Evolutionary conservation across 257 asterid species (phyloP).

Genomic region (Handroanthus guayacan): DNA sequence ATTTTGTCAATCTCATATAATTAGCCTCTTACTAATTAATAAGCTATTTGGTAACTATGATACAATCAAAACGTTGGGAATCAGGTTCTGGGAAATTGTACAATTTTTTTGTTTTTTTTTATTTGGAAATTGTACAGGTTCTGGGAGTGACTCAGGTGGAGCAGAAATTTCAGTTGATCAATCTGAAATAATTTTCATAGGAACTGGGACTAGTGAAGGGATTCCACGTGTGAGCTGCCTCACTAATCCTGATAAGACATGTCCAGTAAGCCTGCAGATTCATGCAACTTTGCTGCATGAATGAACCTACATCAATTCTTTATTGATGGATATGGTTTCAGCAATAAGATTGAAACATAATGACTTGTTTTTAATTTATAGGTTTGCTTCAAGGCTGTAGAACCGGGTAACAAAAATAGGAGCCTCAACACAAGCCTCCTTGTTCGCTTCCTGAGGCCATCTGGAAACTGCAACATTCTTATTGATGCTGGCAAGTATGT

Average conservation of each 20-base stretch:
- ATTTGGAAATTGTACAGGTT: conserved; percentile 51
- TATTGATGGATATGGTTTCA: too few species aligned
- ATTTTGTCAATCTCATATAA: too few species aligned
- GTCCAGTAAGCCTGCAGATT: conserved; percentile 61
- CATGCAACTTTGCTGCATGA: conserved; percentile 19
- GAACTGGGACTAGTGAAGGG: conserved; percentile 99
- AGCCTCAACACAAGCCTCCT: conserved; percentile 97
- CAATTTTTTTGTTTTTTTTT: too few species aligned
- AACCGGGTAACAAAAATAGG: conserved; percentile 81
- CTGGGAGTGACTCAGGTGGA: conserved; percentile 45
- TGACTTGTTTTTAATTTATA: conserved; percentile 36
- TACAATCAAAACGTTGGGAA: too few species aligned
- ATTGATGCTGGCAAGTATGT: conserved; percentile 99
- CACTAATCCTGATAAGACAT: conserved; percentile 71
- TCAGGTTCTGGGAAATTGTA: too few species aligned
- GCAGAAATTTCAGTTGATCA: conserved; percentile 45
- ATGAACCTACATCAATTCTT: conserved; percentile 4
- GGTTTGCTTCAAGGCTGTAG: conserved; percentile 89
- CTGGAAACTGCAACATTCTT: conserved; percentile 75
- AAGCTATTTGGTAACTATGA: too few species aligned
- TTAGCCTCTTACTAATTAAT: too few species aligned
- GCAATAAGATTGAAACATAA: conserved; percentile 9
- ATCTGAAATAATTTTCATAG: conserved; percentile 82
- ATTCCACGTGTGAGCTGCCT: conserved; percentile 99
- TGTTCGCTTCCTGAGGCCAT: conserved; percentile 63